Base-by-base conservation (phyloP, 202 grass and related monocot species). In the Setaria viridis region DNA sequence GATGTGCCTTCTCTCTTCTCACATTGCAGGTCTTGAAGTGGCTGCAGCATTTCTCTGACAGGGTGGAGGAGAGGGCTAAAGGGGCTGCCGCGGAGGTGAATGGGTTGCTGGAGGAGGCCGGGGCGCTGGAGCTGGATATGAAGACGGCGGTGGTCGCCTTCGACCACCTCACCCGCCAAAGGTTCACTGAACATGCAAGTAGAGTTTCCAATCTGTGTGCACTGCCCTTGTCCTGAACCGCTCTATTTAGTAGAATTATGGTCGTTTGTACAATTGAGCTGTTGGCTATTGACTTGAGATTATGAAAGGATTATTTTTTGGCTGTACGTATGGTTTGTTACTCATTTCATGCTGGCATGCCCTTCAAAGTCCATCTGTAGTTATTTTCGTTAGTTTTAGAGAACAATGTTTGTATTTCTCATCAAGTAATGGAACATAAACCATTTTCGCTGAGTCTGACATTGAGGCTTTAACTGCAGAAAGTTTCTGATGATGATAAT, bases 131-230 rank as follows among this genome's bases (percentile, higher is more conserved):
- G 79, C 69, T 96, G 46, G 91, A 93, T 66, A 80, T 93, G 94
- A 93, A 93, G 82, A 90, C 88, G 50, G 73, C 93, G 0, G 11
- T 87, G 15, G 56, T 78, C 63, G 85, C 81, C 19, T 91, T 93
- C 32, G 75, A 85, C 56, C 84, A 84, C 57, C 76, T 96, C 16
- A 87, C 80, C 21, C 67, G 68, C 49, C 70, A 89, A 82, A 76
- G 80, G 50, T 87, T 81, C 32, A 88, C 91, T 88, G 86, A 96
- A 70, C 89, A 93, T 96, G 91, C 91, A 96, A 96, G 94, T 96
- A 79, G 79, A 86, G 25, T 39, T 91, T 68, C 62, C 53, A 56
- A 76, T 88, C 33, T 72, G 19, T 89, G 19, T 89, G 76, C 45
- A 88, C 48, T 83, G 59, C 81, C 30, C 29, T 80, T 87, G 34